These are phyloP conservation scores for Aureobasidium mangrovei DNA, from an alignment of 2,329 filamentous ascomycete genomes.

Conservation along the genomic window DNA sequence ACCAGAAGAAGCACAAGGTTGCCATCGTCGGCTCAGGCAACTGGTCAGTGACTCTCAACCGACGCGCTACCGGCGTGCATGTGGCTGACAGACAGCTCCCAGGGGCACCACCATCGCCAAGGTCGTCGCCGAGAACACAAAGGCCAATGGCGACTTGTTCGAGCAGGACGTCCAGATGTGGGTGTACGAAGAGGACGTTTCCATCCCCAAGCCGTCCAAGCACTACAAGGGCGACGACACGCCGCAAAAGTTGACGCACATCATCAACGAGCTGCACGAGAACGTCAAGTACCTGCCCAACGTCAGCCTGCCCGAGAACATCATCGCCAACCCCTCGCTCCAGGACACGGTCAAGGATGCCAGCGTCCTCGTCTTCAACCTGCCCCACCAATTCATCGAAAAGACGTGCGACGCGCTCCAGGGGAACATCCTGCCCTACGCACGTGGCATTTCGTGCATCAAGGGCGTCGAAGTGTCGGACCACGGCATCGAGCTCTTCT, in stretches of 20 bases:
- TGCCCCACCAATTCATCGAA: conserved; percentile 91
- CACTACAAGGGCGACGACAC: conserved; percentile 60
- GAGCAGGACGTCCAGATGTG: conserved; percentile 93
- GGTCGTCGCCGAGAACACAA: conserved; percentile 88
- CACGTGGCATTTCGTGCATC: conserved; percentile 92
- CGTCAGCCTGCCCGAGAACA: conserved; percentile 71
- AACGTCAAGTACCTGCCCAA: conserved; percentile 97
- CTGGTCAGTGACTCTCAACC: conserved; percentile 51
- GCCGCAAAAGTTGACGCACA: conserved; percentile 74
- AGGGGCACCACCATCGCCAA: conserved; percentile 97
- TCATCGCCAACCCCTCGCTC: conserved; percentile 75
- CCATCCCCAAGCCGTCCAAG: conserved; percentile 60
- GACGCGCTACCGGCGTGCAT: neutral
- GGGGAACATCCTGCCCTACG: conserved; percentile 84
- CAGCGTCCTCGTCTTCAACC: conserved; percentile 89
- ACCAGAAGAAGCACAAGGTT: conserved; percentile 76
- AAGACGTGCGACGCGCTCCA: conserved; percentile 75
- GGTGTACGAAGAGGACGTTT: conserved; percentile 91
- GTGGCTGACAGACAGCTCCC: neutral
- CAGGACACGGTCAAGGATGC: conserved; percentile 72
- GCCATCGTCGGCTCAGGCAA: conserved; percentile 93
- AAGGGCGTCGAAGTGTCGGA: conserved; percentile 93
- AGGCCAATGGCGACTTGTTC: conserved; percentile 68
- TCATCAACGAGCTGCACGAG: conserved; percentile 91
- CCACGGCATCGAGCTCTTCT: conserved; percentile 80